Evolutionary conservation across 352 stramenopile species (phyloP).

Genomic region (Phytophthora megakarya): DNA sequence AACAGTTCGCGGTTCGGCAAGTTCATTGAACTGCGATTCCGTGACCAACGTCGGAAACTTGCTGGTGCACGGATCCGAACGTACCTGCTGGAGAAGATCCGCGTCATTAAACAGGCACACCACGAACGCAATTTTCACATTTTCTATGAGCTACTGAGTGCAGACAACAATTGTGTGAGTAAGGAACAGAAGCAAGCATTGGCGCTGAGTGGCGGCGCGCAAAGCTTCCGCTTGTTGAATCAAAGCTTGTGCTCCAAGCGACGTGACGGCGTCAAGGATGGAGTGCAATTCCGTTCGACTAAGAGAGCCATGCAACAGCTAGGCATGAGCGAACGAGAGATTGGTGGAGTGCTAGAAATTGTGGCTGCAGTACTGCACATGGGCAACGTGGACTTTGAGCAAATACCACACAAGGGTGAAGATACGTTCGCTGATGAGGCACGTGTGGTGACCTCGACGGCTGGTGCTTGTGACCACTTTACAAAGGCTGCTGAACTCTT

Average conservation of each 20-base stretch:
- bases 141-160: conserved; percentile 84
- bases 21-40: conserved; percentile 90
- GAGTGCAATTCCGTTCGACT: conserved; percentile 64
- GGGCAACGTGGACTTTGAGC: conserved; percentile 83
- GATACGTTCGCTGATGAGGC: conserved; percentile 41
- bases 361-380: conserved; percentile 88
- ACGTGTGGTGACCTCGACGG: conserved; percentile 17
- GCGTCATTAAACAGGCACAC: conserved; percentile 78
- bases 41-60: conserved; percentile 36
- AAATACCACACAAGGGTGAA: conserved; percentile 32
- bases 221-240: conserved; percentile 69
- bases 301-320: conserved; percentile 79
- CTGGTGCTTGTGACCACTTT: conserved; percentile 43
- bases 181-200: conserved; percentile 40
- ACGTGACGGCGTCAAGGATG: conserved; percentile 72
- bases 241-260: conserved; percentile 72
- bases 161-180: conserved; percentile 32
- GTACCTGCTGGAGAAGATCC: conserved; percentile 96
- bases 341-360: conserved; percentile 69
- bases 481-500: conserved; percentile 59
- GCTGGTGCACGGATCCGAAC: conserved; percentile 86
- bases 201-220: conserved; percentile 38
- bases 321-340: conserved; percentile 64
- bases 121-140: conserved; percentile 90
- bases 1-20: conserved; percentile 92